These are phyloP conservation scores for Kwoniella sp. DNA, from an alignment of 768 basidiomycete genomes.

Conservation along the genomic window DNA sequence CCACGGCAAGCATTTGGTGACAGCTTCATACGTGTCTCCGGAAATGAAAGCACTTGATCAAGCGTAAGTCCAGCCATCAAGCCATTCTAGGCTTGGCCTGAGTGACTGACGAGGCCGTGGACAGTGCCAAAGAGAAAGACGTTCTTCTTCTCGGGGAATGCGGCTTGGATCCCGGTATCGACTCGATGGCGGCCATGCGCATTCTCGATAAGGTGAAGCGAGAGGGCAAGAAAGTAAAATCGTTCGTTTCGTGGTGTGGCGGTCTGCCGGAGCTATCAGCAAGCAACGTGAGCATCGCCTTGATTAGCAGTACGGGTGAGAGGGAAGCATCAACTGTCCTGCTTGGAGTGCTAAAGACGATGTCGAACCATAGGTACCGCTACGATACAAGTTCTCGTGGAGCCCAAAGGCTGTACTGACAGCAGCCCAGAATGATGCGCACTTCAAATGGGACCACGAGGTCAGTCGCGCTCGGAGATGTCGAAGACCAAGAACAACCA, in stretches of 20 bases:
- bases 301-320: neutral
- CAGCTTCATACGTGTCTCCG: slow-evolving; percentile 84
- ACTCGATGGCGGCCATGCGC: slow-evolving; percentile 67
- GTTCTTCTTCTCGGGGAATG: slow-evolving; percentile 86
- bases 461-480: slow-evolving; percentile 57
- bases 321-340: too few species aligned
- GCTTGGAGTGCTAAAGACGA: neutral
- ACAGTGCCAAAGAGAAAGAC: slow-evolving; percentile 65
- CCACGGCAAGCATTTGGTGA: slow-evolving; percentile 74
- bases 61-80: slow-evolving; percentile 59
- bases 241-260: slow-evolving; percentile 89
- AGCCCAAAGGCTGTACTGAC: slow-evolving; percentile 81
- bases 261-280: slow-evolving; percentile 80
- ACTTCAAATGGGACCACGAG: slow-evolving; percentile 65
- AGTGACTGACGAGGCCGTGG: neutral
- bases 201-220: slow-evolving; percentile 64
- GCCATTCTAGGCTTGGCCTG: neutral
- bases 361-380: slow-evolving; percentile 61
- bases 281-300: slow-evolving; percentile 43
- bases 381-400: slow-evolving; percentile 95
- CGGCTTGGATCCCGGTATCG: slow-evolving; percentile 54
- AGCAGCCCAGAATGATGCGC: slow-evolving; percentile 74
- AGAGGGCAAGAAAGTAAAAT: slow-evolving; percentile 64
- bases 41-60: slow-evolving; percentile 71
- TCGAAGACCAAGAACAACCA: slow-evolving; percentile 1